Base-by-base conservation (phyloP, 2,329 filamentous ascomycete genomes). In the Aspergillus sp. region DNA sequence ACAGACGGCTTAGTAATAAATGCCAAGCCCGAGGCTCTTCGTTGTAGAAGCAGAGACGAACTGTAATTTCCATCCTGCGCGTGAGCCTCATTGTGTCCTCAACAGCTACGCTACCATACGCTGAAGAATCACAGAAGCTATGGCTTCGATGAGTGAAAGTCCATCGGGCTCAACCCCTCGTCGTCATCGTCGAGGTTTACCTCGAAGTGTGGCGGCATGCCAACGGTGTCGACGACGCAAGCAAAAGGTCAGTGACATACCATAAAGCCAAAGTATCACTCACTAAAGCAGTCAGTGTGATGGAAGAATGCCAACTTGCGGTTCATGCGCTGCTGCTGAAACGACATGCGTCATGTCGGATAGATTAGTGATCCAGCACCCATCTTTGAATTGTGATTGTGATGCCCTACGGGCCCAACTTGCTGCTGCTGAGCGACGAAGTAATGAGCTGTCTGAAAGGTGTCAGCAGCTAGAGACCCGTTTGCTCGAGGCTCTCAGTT, bases 131-230 rank as follows among this genome's bases (percentile, higher is more conserved):
- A 13, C 5, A 36, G 12, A 36, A 36, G 32, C 32, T 36, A 36
- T 36, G 32, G 32, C 12, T 15, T 36, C 32, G 5, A 41, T 41
- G 38, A 17, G 38, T 17, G 38, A 17, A n/a, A 48, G 19, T n/a
- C 30, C 17, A 41, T n/a, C 41, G 17, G 15, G 25, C 17, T 21
- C 48, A 45, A 17, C 15, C 39, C 30, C 53, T 66, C 65, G 39
- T 67, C 58, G 30, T 64, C 55, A 21, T 57, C 63, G 3, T 51
- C 56, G 13, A 57, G 52, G 54, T 25, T 23, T 79, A 19, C 65
- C 64, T 41, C 62, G 23, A n/a, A 76, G 52, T 59, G 74, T 70
- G 5, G 52, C 45, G 17, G 57, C 58, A 4, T 74, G 17, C 58
- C 57, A 25, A 59, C 48, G 49, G 73, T 69, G 25, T 67, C 55